These are phyloP conservation scores for Neurospora sp. DNA, from an alignment of 495 filamentous ascomycete species.

Conservation along the genomic window DNA sequence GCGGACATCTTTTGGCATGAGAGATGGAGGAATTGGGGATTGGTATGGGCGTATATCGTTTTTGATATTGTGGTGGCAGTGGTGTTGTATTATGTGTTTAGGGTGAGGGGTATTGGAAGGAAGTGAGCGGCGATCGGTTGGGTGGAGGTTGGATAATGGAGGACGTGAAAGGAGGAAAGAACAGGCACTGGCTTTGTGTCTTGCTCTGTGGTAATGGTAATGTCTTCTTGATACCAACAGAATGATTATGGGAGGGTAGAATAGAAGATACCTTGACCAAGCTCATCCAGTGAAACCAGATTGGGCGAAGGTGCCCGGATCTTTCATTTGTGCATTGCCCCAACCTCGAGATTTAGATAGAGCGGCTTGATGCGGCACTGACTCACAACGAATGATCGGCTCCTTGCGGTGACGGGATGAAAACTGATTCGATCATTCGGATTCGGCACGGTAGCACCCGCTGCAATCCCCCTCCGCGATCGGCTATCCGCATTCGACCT, in stretches of 20 bases:
- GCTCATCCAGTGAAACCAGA: no score
- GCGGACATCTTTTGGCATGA: slow-evolving; percentile 38
- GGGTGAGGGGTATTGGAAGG: slow-evolving; percentile 21
- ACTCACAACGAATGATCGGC: background rate
- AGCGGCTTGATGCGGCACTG: background rate
- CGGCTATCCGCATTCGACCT: background rate
- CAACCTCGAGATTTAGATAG: no score
- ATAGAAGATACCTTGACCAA: background rate
- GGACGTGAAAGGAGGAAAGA: background rate
- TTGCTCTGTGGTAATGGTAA: background rate
- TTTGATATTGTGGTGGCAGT: slow-evolving; percentile 43
- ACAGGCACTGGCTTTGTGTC: no score
- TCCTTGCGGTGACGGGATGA: background rate
- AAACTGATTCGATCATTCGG: background rate
- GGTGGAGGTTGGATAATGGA: background rate
- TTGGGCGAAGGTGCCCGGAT: no score
- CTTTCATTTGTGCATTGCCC: no score
- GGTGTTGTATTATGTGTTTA: slow-evolving; percentile 42
- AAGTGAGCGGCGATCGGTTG: background rate
- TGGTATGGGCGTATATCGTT: slow-evolving; percentile 43
- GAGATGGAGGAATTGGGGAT: slow-evolving; percentile 45
- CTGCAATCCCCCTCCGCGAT: background rate
- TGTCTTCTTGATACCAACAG: background rate
- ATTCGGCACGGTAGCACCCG: background rate
- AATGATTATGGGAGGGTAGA: background rate